Conservation (phyloP, 2,329 filamentous ascomycete species). For the Aspergillus ibericus region DNA sequence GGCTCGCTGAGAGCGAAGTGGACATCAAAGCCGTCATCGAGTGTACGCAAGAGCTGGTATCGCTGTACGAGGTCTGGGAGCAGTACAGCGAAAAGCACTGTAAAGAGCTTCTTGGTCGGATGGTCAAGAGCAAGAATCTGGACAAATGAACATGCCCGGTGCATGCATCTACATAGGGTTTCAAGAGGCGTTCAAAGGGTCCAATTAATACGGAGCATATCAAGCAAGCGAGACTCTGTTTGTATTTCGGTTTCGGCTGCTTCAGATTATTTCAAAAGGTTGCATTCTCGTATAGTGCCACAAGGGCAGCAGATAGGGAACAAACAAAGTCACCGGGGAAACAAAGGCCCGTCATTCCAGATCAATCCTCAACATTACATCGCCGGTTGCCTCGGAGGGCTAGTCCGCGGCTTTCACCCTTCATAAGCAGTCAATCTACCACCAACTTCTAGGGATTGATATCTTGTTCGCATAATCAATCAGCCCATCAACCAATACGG, state of each 20-base stretch:
- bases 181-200: background rate
- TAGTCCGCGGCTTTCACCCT: background rate
- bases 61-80: conserved; percentile 77
- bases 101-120: conserved; percentile 63
- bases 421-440: background rate
- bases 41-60: conserved; percentile 87
- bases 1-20: conserved; percentile 82
- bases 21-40: conserved; percentile 84
- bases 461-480: background rate
- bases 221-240: background rate
- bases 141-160: conserved; percentile 49
- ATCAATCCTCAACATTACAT: background rate
- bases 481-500: background rate
- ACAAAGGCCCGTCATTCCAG: background rate
- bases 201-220: background rate
- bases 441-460: background rate
- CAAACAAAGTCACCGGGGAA: background rate
- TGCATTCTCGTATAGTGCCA: background rate
- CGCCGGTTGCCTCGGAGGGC: background rate
- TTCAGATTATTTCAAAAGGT: background rate
- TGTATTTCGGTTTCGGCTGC: background rate
- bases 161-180: background rate
- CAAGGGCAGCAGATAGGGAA: background rate
- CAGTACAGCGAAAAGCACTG: conserved; percentile 64
- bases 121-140: conserved; percentile 60